phyloP scores from a whole-genome alignment of 495 filamentous ascomycete species.

The Tuber microsphaerosporum region DNA sequence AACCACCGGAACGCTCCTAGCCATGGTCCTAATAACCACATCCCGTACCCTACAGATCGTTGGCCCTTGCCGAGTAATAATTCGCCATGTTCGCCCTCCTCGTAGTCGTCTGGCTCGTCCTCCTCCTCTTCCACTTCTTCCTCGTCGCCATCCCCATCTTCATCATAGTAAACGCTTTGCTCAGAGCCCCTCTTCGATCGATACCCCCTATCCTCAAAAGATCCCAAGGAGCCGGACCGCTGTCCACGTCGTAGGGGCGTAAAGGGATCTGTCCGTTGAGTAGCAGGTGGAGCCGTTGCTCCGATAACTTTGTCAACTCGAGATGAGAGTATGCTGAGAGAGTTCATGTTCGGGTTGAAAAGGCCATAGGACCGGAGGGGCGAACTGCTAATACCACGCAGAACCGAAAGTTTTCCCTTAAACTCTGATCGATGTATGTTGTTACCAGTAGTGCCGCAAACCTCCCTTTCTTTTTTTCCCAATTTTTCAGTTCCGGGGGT shows the following conservation, averaged over 20 bases:
- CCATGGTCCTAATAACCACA: slow-evolving; percentile 37
- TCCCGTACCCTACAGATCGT: slow-evolving; percentile 24
- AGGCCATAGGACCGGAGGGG: slow-evolving; percentile 51
- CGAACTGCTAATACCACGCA: background rate
- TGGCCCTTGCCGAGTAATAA: slow-evolving; percentile 8
- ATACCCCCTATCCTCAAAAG: slow-evolving; percentile 16
- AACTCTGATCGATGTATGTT: background rate
- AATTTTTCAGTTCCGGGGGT: background rate
- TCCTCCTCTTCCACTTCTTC: slow-evolving; percentile 44
- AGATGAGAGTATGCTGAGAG: slow-evolving; percentile 86
- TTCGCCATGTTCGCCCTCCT: slow-evolving; percentile 43
- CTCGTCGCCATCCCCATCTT: slow-evolving; percentile 46
- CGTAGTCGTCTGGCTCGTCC: slow-evolving; percentile 24
- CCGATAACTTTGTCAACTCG: slow-evolving; percentile 60
- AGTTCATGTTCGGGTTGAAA: slow-evolving; percentile 76
- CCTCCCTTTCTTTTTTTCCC: background rate
- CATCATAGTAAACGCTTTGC: slow-evolving; percentile 30
- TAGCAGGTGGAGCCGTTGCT: slow-evolving; percentile 48
- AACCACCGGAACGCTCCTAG: slow-evolving; percentile 55
- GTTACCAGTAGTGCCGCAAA: background rate
- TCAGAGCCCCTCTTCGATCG: slow-evolving; percentile 2
- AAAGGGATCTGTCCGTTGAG: slow-evolving; percentile 33
- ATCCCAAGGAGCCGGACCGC: slow-evolving; percentile 8
- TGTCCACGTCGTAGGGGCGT: slow-evolving; percentile 21
- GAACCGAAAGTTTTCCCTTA: background rate